phyloP scores from a whole-genome alignment of 2,329 filamentous ascomycete genomes.

The Cercospora nicotianae region DNA sequence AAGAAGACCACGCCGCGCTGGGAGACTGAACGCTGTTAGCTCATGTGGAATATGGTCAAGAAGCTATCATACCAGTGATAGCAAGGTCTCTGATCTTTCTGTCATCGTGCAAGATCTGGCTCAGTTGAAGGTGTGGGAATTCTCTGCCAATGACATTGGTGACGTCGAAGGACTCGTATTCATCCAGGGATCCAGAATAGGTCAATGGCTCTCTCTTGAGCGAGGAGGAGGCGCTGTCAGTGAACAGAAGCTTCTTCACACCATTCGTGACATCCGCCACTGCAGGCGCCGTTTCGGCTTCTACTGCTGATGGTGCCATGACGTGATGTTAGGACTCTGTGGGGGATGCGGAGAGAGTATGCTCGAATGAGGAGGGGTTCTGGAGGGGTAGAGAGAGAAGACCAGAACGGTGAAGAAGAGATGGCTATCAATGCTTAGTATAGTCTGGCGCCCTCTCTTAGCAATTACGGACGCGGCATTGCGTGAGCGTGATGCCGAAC shows the following conservation, averaged over 20 bases:
- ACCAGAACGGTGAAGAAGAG: neutral
- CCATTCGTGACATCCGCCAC: constrained; percentile 11
- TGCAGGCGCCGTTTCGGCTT: constrained; percentile 1
- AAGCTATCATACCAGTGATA: constrained; percentile 57
- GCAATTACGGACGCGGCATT: constrained; percentile 7
- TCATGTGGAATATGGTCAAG: neutral
- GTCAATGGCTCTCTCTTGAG: constrained; percentile 24
- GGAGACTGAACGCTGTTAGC: constrained; percentile 54
- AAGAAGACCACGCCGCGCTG: constrained; percentile 71
- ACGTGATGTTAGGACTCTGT: neutral
- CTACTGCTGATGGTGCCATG: constrained; percentile 10
- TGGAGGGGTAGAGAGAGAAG: neutral
- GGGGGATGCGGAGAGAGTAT: neutral
- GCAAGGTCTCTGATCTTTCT: constrained; percentile 44
- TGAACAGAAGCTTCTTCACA: constrained; percentile 8
- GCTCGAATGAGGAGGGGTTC: neutral
- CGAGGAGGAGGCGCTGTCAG: neutral
- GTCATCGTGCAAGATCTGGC: constrained; percentile 41
- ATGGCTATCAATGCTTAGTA: neutral
- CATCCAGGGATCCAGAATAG: constrained; percentile 44
- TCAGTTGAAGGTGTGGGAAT: constrained; percentile 43
- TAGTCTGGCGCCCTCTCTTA: neutral
- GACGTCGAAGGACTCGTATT: constrained; percentile 50
- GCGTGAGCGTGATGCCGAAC: neutral
- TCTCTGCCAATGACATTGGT: constrained; percentile 55